These are phyloP conservation scores for Cyclotella baltica DNA, from an alignment of 108 stramenopile species.

Conservation along the genomic window DNA sequence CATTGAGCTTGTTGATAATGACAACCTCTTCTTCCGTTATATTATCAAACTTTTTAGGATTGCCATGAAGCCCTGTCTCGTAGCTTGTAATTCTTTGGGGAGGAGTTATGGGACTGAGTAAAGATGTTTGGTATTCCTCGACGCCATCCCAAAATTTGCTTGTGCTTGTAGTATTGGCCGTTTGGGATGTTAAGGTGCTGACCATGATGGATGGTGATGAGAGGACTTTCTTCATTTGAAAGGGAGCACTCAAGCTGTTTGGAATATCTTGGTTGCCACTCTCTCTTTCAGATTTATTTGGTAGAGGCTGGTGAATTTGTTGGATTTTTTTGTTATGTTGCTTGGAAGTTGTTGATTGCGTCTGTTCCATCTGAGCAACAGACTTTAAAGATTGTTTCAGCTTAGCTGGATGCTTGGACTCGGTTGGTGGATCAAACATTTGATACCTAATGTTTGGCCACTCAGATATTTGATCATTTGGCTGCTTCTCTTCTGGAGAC, in stretches of 20 bases:
- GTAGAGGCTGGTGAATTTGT: too few species aligned
- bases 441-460: too few species aligned
- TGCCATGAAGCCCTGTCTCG: slow-evolving; percentile 14
- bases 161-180: slow-evolving; percentile 23
- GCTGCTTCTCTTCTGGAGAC: too few species aligned
- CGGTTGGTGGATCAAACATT: too few species aligned
- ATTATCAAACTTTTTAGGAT: slow-evolving; percentile 15
- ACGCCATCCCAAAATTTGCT: slow-evolving; percentile 55
- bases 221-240: slow-evolving; percentile 28
- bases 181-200: slow-evolving; percentile 28
- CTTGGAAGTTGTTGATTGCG: too few species aligned
- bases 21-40: not conserved
- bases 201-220: slow-evolving; percentile 29
- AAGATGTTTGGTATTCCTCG: slow-evolving; percentile 21
- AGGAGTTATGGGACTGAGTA: not conserved
- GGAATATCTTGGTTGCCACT: not conserved
- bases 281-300: not conserved
- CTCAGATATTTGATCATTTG: too few species aligned
- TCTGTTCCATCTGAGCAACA: too few species aligned
- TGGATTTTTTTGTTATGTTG: too few species aligned
- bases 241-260: slow-evolving; percentile 22
- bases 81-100: not conserved
- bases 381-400: too few species aligned
- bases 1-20: slow-evolving; percentile 16
- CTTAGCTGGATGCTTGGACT: too few species aligned